Conservation (phyloP, 768 basidiomycete species). For the Naganishia kalamii region DNA sequence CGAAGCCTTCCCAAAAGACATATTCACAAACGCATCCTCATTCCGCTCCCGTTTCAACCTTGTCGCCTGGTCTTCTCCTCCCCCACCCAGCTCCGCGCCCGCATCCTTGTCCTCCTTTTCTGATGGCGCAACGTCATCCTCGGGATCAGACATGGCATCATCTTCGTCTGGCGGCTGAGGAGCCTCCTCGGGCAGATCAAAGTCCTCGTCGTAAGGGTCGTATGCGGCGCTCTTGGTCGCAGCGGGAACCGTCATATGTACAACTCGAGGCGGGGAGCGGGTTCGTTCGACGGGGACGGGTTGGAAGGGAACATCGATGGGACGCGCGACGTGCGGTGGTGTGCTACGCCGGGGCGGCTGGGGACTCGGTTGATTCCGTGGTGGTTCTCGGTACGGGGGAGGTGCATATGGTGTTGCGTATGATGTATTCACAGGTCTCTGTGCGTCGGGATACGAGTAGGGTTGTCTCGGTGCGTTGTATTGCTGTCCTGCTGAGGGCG, state of each 20-base stretch:
- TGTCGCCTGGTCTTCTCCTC: background rate
- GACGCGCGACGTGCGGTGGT: too few relatives aligned
- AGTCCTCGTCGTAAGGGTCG: conserved; percentile 7
- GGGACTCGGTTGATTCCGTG: background rate
- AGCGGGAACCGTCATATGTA: background rate
- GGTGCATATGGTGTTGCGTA: background rate
- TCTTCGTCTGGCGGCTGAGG: background rate
- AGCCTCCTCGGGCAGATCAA: background rate
- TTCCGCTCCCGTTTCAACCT: background rate
- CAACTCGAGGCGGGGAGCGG: too few relatives aligned
- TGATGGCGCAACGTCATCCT: background rate
- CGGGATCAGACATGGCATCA: background rate
- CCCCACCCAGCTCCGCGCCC: too few relatives aligned
- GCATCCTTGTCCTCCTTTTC: background rate
- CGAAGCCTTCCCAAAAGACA: background rate
- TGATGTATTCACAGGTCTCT: background rate
- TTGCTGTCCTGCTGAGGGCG: background rate
- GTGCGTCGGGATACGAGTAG: too few relatives aligned
- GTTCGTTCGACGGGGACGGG: too few relatives aligned
- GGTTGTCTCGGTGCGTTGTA: too few relatives aligned
- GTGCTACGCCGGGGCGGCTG: too few relatives aligned
- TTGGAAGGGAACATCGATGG: too few relatives aligned
- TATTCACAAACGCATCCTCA: background rate
- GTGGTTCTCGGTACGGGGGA: background rate
- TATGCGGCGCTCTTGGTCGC: background rate